phyloP scores from a whole-genome alignment of 2,329 filamentous ascomycete species.

The Aspergillus carbonarius region DNA sequence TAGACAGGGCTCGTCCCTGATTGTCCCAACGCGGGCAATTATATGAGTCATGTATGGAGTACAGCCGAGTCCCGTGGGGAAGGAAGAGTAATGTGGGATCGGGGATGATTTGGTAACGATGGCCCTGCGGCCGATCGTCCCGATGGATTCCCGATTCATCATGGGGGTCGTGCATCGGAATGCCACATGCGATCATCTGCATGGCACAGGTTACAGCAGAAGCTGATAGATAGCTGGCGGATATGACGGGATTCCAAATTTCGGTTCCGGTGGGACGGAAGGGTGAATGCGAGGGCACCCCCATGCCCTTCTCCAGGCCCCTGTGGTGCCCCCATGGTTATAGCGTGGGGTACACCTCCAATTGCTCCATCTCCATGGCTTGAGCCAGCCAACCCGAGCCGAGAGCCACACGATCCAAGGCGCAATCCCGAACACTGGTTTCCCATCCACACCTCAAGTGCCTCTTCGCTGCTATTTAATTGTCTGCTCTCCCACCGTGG shows the following conservation, averaged over 20 bases:
- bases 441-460: neutral
- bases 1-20: too few species aligned
- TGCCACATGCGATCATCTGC: neutral
- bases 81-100: too few species aligned
- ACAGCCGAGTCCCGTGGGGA: too few species aligned
- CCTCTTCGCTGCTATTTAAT: slow-evolving; percentile 11
- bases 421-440: slow-evolving; percentile 8
- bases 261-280: neutral
- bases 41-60: neutral
- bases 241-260: neutral
- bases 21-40: too few species aligned
- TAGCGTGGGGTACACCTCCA: slow-evolving; percentile 16
- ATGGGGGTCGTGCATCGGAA: neutral
- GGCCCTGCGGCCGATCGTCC: too few species aligned
- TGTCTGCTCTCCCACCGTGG: neutral
- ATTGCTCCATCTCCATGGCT: neutral
- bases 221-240: neutral
- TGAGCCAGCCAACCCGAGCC: slow-evolving; percentile 12
- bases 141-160: too few species aligned
- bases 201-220: neutral
- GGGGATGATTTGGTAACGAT: too few species aligned
- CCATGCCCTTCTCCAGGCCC: neutral
- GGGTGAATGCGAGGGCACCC: neutral
- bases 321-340: neutral
- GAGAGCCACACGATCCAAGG: slow-evolving; percentile 8